Evolutionary conservation across 2,329 filamentous ascomycete species (phyloP), one percentile per base, ranked within the genome.

Genomic region (Phaeosphaeria sp.): DNA sequence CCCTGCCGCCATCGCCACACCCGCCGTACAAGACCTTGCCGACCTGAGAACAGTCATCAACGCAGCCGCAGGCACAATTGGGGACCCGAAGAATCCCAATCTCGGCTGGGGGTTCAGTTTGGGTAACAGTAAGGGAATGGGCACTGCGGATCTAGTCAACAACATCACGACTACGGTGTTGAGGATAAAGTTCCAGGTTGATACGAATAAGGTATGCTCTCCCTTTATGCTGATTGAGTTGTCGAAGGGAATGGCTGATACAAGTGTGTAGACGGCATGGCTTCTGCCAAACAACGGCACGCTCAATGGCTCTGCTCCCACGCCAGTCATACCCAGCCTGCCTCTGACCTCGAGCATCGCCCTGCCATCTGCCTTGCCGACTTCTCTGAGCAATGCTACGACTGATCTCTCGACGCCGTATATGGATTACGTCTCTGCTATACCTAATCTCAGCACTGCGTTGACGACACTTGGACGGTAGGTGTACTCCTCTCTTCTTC

Each of bases 81-180:
- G 69, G 18, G 61, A 63, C 6, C 60, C 59, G 9, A 67, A 71
- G 13, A 75, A 72, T 49, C 59, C 67, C 15, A 73, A 68, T 39
- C 60, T 62, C 21, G 68, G 66, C 44, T 75, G 68, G 66, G 70
- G 73, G 1, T 64, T 68, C 47, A 58, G 62, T 9, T 36, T 64
- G 3, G 47, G 65, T 9, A 58, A 54, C 21, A 49, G 53, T 22
- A 57, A 49, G 40, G 62, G 57, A 25, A 56, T 73, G 57, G 67
- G 69, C 25, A 76, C 74, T 18, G 73, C 72, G 2, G 67, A 76
- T 51, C 60, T 75, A 17, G 56, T 76, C 25, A 60, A 66, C 52
- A 77, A 76, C 50, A 67, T 76, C 49, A 76, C 72, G 7, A 67
- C 51, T 8, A 70, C 69, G 6, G 66, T 76, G 9, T 44, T 76